Evolutionary conservation across 768 basidiomycete species (phyloP).

Genomic region (Pulveroboletus sp.): DNA sequence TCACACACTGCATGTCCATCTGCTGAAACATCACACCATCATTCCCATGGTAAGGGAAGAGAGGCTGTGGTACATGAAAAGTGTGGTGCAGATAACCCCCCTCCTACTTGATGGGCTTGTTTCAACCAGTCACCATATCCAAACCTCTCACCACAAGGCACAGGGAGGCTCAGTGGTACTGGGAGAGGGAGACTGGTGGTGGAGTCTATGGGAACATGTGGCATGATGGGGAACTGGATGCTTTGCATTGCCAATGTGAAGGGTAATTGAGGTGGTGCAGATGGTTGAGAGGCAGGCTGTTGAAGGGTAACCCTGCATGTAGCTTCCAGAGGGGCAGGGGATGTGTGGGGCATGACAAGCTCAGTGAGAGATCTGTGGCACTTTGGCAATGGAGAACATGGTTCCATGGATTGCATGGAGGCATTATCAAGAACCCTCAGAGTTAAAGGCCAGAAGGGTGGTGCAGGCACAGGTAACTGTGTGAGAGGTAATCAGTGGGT

Average conservation of each 20-base stretch:
- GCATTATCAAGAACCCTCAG: background rate
- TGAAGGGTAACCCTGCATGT: background rate
- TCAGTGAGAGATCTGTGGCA: background rate
- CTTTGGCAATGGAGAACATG: background rate
- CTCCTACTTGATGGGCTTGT: background rate
- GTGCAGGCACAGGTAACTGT: background rate
- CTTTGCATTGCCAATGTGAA: no score
- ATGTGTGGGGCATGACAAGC: background rate
- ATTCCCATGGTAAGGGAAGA: background rate
- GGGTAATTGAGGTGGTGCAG: background rate
- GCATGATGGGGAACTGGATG: no score
- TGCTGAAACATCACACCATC: background rate
- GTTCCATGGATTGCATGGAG: background rate
- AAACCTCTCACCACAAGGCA: background rate
- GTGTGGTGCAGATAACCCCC: background rate
- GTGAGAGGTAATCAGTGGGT: background rate
- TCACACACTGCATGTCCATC: background rate
- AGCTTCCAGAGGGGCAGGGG: background rate
- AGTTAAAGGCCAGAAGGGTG: background rate
- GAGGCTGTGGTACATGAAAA: background rate
- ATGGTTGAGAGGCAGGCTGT: background rate
- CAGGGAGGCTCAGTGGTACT: background rate
- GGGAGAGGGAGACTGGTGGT: background rate
- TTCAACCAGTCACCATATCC: background rate
- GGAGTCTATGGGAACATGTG: background rate